phyloP scores from a whole-genome alignment of 176 grass and related monocot genomes.

The Hordeum vulgare region DNA sequence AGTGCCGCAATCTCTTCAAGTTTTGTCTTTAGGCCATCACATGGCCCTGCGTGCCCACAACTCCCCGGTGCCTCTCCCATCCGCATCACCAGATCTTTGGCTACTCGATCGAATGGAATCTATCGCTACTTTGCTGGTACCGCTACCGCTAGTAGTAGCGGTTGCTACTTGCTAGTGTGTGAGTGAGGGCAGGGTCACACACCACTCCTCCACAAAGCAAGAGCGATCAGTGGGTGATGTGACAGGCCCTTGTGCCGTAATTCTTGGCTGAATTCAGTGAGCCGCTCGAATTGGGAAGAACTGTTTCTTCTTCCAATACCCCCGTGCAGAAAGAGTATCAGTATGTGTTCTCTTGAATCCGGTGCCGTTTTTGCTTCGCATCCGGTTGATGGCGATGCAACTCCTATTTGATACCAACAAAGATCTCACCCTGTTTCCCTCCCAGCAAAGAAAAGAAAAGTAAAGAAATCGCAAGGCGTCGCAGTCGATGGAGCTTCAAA shows the following conservation, averaged over 20 bases:
- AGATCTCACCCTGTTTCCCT: too few species aligned
- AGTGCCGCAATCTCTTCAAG: neutral
- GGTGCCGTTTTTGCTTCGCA: too few species aligned
- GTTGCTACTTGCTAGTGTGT: neutral
- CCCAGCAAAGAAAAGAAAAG: too few species aligned
- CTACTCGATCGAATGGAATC: neutral
- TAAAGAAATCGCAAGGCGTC: too few species aligned
- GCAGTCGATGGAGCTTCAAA: neutral
- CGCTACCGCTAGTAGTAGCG: too few species aligned
- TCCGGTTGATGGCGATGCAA: too few species aligned
- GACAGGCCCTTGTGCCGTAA: neutral
- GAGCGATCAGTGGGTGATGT: neutral
- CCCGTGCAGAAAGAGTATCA: too few species aligned
- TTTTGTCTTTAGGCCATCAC: slow-evolving; percentile 17
- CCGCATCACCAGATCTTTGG: slow-evolving; percentile 15
- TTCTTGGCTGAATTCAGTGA: too few species aligned
- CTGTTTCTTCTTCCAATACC: too few species aligned
- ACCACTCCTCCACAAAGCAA: neutral
- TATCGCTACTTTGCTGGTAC: neutral
- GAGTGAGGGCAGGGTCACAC: slow-evolving; percentile 26
- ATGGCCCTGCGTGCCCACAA: slow-evolving; percentile 21
- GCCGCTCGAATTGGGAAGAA: neutral
- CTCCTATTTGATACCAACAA: too few species aligned
- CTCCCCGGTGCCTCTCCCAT: neutral
- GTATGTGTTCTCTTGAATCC: too few species aligned